A percentile compares a stretch with the other conserved stretches of the same genome.
Conservation (phyloP, 179 eudicot species). For the Beta macrorhiza region DNA sequence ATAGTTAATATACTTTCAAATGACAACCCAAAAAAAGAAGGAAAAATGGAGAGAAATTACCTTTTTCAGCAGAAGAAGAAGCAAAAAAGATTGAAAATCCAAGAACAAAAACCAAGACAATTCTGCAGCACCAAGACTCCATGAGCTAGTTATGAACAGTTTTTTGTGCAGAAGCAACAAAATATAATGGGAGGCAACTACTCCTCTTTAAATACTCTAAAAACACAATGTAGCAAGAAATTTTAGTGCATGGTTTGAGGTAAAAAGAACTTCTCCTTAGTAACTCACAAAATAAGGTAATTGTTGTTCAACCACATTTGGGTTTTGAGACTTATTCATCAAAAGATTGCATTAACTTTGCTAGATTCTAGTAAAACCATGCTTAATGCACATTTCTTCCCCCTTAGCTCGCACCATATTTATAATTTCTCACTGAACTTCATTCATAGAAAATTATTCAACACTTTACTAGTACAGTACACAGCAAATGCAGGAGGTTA, state of each 20-base stretch:
- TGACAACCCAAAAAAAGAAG: background rate
- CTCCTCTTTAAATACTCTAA: conserved; percentile 33
- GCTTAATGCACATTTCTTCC: conserved; percentile 25
- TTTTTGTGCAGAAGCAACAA: conserved; percentile 21
- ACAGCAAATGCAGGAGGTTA: conserved; percentile 17
- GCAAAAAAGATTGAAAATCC: conserved; percentile 26
- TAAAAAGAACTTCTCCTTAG: conserved; percentile 27
- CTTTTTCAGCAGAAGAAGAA: conserved; percentile 36
- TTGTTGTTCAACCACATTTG: conserved; percentile 32
- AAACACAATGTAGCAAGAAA: conserved; percentile 6
- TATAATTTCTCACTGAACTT: conserved; percentile 23
- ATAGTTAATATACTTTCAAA: background rate
- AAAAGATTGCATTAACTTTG: conserved; percentile 27
- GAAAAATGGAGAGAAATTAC: conserved; percentile 16
- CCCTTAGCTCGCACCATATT: conserved; percentile 11
- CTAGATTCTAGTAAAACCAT: conserved; percentile 29
- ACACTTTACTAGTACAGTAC: background rate
- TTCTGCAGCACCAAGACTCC: conserved; percentile 28
- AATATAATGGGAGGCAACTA: conserved; percentile 23
- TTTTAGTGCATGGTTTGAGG: conserved; percentile 17
- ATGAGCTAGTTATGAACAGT: conserved; percentile 23
- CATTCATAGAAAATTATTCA: conserved; percentile 11
- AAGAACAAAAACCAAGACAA: conserved; percentile 26
- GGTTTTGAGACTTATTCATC: conserved; percentile 16
- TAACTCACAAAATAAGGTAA: conserved; percentile 16